Base-by-base conservation (phyloP, 1,139 yeast species). In the Debaryomycetaceae sp. region DNA sequence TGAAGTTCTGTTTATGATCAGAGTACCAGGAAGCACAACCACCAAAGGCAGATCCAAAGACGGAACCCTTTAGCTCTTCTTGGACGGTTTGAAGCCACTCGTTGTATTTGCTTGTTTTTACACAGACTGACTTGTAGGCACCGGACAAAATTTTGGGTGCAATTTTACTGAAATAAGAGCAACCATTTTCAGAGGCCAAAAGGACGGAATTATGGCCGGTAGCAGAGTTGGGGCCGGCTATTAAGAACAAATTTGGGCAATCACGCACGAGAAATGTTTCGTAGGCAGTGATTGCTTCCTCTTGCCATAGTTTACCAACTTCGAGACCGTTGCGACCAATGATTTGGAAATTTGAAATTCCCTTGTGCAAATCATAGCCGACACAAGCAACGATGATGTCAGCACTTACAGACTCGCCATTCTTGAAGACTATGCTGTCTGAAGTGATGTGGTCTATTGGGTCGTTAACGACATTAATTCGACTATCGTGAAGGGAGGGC, bases 371-470 rank as follows among this genome's bases (percentile, higher is more conserved):
- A 38, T 67, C 52, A 48, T 70, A 70, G 3, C 76, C 76, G 28
- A 75, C 70, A 49, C 76, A 70, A 5, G 75, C 75, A 29, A 70
- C 70, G 35, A 70, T 67, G 15, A 69, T 60, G 48, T 70, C 76
- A 3, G 69, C 72, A 19, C 59, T 51, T 11, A 67, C 34, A 31
- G 49, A 54, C 28, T 51, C 46, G 0, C 73, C 75, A 34, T 56
- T 52, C 14, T 55, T 54, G 43, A 70, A 53, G 11, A 63, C 50
- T 14, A 70, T 58, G 2, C 63, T 57, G 34, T 66, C 42, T 30
- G 58, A 64, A 13, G 56, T 61, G 14, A 70, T 53, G 26, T 53
- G 52, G 8, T 50, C 56, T 19, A 70, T 61, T 5, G 48, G 52
- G 11, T 52, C 54, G 33, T 55, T 47, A 9, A 54, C 53, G 31